Conservation (phyloP, 2,329 filamentous ascomycete species). For the Myriosclerotinia scirpicola region DNA sequence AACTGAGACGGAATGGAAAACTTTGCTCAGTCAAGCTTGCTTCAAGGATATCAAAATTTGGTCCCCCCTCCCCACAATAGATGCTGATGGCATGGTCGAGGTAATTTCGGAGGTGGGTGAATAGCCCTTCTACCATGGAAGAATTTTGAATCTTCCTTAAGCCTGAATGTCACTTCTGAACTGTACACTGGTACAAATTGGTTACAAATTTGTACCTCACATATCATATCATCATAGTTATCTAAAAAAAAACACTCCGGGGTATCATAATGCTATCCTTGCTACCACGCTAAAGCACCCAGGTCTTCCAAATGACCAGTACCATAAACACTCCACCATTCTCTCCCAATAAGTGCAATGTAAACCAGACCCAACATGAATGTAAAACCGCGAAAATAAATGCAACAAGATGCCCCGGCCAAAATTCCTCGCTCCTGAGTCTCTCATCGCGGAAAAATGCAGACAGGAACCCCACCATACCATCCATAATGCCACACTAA, state of each 20-base stretch:
- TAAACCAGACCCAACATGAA: neutral
- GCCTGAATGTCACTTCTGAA: neutral
- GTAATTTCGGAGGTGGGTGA: too few relatives aligned
- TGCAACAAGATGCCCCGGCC: neutral
- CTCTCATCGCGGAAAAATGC: neutral
- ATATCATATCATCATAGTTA: neutral
- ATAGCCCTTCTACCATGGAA: too few relatives aligned
- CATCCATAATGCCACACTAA: neutral
- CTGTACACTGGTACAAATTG: neutral
- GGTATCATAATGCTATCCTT: neutral
- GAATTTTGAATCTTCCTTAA: neutral
- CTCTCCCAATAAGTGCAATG: neutral
- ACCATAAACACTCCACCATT: neutral
- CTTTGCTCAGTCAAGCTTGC: too few relatives aligned
- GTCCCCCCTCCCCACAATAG: too few relatives aligned
- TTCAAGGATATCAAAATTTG: too few relatives aligned
- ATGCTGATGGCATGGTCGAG: too few relatives aligned
- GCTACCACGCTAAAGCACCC: neutral
- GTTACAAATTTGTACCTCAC: neutral
- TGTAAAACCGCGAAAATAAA: neutral
- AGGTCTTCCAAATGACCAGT: neutral
- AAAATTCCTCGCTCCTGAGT: neutral
- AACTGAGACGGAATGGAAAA: too few relatives aligned
- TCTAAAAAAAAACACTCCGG: neutral
- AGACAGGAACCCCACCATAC: too few relatives aligned